Base-by-base conservation (phyloP, 768 basidiomycete species). In the Psilocybe subaeruginosa region DNA sequence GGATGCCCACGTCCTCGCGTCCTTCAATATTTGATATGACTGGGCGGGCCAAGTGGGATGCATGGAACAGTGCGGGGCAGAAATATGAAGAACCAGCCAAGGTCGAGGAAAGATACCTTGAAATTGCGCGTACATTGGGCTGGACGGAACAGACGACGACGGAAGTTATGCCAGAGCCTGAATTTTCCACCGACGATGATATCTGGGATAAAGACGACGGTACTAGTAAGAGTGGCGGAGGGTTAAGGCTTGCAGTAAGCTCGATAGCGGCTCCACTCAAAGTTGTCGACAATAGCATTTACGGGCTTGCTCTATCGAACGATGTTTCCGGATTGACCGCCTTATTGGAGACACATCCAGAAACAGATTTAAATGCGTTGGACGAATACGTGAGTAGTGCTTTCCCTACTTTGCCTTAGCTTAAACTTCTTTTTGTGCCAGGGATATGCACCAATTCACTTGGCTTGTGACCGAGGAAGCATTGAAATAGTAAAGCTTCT, bases 401-500 rank as follows among this genome's bases (percentile, higher is more conserved):
- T 19, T 16, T n/a, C 63, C 14, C 48, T 16, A 48, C 12, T 41
- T 51, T 39, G 14, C 8, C 17, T 57, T 47, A 56, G 14, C 51
- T 49, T 60, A 60, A 55, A 30, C 39, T 27, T 39, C 52, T 30
- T 41, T 55, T 19, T 19, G 31, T 31, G 14, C 17, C 39, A 97
- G 95, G 95, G 93, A 37, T 95, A 94, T 71, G 92, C 94, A 0
- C 82, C 95, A 7, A 74, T 97, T 17, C 95, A 97, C 67, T 80
- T 96, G 0, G 95, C 95, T 4, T 85, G 88, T 29, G 95, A 97
- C 72, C 80, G 95, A 68, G 95, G 95, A 1, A 81, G 87, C 67
- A 57, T 77, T 6, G 77, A 79, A 0, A 75, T 84, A 2, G 89
- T 91, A 1, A 74, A 80, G 64, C 58, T 87, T 4, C 73, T 97